phyloP scores from a whole-genome alignment of 2,329 filamentous ascomycete species.

The Fusarium armeniacum region DNA sequence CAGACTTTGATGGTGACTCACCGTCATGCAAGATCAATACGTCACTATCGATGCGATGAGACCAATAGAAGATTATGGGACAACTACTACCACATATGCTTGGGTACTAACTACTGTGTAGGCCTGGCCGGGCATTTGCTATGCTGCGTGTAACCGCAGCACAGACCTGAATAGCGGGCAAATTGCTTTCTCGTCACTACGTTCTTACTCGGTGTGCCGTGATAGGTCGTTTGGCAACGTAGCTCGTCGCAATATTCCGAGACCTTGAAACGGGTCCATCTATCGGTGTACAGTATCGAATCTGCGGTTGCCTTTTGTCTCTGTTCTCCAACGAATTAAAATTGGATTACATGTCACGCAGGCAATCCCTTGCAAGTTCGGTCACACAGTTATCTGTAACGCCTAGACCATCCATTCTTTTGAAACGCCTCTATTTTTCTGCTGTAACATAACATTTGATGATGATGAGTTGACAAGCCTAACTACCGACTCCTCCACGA shows the following conservation, averaged over 20 bases:
- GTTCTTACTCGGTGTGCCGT: constrained; percentile 2
- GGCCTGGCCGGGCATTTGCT: background rate
- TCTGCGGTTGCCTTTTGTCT: constrained; percentile 17
- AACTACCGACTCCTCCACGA: constrained; percentile 25
- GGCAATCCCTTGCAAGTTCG: constrained; percentile 1
- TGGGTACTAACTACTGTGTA: background rate
- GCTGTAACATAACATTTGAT: constrained; percentile 1
- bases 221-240: background rate
- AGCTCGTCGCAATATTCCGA: constrained; percentile 24
- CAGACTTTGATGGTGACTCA: constrained; percentile 31
- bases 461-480: constrained; percentile 16
- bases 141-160: constrained; percentile 31
- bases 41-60: constrained; percentile 8
- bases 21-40: constrained; percentile 16
- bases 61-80: constrained; percentile 1
- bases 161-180: constrained; percentile 32
- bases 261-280: background rate
- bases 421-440: constrained; percentile 35
- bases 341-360: constrained; percentile 33
- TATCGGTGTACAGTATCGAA: background rate
- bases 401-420: constrained; percentile 31
- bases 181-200: background rate
- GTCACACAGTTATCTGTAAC: constrained; percentile 27
- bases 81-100: background rate
- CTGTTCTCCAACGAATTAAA: constrained; percentile 9